Evolutionary conservation across 2,329 filamentous ascomycete species (phyloP), one percentile per base, ranked within the genome.

Genomic region (Colletotrichum magnum): DNA sequence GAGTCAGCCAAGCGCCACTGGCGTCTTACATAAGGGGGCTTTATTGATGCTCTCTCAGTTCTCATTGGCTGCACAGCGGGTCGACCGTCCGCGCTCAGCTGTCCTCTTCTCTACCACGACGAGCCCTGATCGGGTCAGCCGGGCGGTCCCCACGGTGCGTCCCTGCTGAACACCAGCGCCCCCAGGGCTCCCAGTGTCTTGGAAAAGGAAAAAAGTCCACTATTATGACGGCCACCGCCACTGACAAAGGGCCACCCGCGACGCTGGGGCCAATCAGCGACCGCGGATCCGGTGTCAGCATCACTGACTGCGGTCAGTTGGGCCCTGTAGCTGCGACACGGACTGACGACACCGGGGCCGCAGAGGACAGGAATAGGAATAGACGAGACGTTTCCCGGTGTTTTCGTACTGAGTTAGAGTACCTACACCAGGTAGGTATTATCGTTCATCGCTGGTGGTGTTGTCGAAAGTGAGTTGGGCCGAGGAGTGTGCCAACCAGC

Each of bases 91-190:
- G 54, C 32, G 26, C 50, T 53, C 58, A 47, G 51, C 64, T 41
- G 47, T 57, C 18, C 39, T 9, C 39, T 9, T 36, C 43, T 41
- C 64, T 21, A 28, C 21, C 13, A 41, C 36, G 39, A 47, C 16
- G 26, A 51, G 36, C 52, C 60, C 28, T 59, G 61, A 51, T 54
- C 66, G 56, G 66, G 66, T 66, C 66, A 69, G 62, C 66, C 62
- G 66, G 65, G n/a, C 62, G 51, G 61, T 51, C 32, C 50, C 28
- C 61, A 69, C 62, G 66, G 66, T 50, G 54, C 26, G 61, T 36
- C 54, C 61, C 36, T 66, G 61, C 66, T 69, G 62, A 52, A 56
- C 43, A 24, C 21, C 21, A 54, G 18, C 52, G 28, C 28, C 28
- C 28, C 6, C 28, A 32, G 28, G 28, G 28, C 28, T 39, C 5